A percentile compares a stretch with the other conserved stretches of the same genome.
These are phyloP conservation scores for Hypoxylon sp. DNA, from an alignment of 2,329 filamentous ascomycete genomes.

Conservation along the genomic window DNA sequence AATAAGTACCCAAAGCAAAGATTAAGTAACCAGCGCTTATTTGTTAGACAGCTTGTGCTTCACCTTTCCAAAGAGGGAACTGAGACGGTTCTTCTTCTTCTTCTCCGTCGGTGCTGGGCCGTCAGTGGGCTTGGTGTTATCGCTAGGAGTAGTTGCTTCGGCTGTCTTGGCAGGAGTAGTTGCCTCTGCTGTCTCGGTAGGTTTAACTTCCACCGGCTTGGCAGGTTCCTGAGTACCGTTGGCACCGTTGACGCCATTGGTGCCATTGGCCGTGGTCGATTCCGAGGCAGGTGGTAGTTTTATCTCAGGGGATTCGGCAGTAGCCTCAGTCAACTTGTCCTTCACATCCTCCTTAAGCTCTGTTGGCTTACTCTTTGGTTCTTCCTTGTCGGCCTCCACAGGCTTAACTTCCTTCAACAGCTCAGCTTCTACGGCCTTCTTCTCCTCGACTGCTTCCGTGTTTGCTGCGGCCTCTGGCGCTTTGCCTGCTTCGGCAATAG, in stretches of 20 bases:
- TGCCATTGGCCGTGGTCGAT: slow-evolving; percentile 41
- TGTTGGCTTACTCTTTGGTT: slow-evolving; percentile 28
- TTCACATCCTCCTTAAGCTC: slow-evolving; percentile 30
- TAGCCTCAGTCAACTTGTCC: slow-evolving; percentile 31
- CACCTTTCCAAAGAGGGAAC: slow-evolving; percentile 73
- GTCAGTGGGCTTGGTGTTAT: slow-evolving; percentile 54
- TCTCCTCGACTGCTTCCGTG: slow-evolving; percentile 78
- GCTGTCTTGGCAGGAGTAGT: slow-evolving; percentile 44
- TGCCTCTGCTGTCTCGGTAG: slow-evolving; percentile 44
- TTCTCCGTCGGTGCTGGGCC: slow-evolving; percentile 63
- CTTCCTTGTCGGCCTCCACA: slow-evolving; percentile 52
- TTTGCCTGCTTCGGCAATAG: slow-evolving; percentile 70
- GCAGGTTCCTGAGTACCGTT: slow-evolving; percentile 46
- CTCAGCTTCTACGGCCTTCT: slow-evolving; percentile 81
- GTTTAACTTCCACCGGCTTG: slow-evolving; percentile 42
- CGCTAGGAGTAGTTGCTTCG: slow-evolving; percentile 36
- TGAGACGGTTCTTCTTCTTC: slow-evolving; percentile 78
- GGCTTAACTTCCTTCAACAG: slow-evolving; percentile 75
- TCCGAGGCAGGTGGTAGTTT: slow-evolving; percentile 45
- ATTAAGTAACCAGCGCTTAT: slow-evolving; percentile 44
- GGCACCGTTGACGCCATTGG: slow-evolving; percentile 34
- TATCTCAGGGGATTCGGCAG: slow-evolving; percentile 43
- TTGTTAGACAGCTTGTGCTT: slow-evolving; percentile 62
- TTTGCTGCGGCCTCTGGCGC: slow-evolving; percentile 80
- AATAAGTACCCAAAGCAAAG: slow-evolving; percentile 38